Evolutionary conservation across 768 basidiomycete species (phyloP).

Genomic region (Rhodosporidiobolus odoratus): DNA sequence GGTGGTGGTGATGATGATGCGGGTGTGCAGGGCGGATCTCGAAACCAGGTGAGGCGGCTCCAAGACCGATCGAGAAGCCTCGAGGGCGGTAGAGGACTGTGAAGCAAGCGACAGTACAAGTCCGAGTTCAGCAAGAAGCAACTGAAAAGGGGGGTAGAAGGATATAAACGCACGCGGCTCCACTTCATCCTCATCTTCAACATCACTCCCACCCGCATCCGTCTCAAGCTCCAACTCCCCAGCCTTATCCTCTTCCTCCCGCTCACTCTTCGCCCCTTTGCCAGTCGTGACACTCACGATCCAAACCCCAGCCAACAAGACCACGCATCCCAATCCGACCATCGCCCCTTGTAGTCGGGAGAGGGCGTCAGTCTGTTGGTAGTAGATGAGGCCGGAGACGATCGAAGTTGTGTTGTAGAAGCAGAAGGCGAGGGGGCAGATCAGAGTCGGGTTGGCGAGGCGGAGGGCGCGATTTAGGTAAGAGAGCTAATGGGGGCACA

Average conservation of each 20-base stretch:
- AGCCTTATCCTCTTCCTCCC: neutral
- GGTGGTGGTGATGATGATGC: neutral
- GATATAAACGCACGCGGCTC: neutral
- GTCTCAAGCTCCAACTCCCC: slow-evolving; percentile 2
- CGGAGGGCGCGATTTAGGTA: slow-evolving; percentile 54
- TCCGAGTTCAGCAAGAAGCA: neutral
- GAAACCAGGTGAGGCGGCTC: slow-evolving; percentile 41
- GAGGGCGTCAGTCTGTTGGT: slow-evolving; percentile 73
- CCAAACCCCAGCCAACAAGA: slow-evolving; percentile 83
- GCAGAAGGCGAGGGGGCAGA: slow-evolving; percentile 68
- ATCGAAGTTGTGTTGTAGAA: slow-evolving; percentile 92
- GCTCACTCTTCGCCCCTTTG: neutral
- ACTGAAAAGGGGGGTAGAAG: neutral
- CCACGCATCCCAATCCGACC: slow-evolving; percentile 67
- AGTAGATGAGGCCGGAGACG: slow-evolving; percentile 80
- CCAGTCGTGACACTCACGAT: slow-evolving; percentile 69
- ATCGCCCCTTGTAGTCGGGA: slow-evolving; percentile 64
- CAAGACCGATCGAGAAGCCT: slow-evolving; percentile 40
- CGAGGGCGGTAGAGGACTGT: slow-evolving; percentile 33
- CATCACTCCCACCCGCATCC: neutral
- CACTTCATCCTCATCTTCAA: slow-evolving; percentile 6
- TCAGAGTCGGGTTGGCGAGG: slow-evolving; percentile 61
- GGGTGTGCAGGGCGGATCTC: slow-evolving; percentile 35
- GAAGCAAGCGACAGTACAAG: neutral
- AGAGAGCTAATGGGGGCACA: slow-evolving; percentile 38